phyloP scores from a whole-genome alignment of 345 rosid species.

The Populus euphratica region DNA sequence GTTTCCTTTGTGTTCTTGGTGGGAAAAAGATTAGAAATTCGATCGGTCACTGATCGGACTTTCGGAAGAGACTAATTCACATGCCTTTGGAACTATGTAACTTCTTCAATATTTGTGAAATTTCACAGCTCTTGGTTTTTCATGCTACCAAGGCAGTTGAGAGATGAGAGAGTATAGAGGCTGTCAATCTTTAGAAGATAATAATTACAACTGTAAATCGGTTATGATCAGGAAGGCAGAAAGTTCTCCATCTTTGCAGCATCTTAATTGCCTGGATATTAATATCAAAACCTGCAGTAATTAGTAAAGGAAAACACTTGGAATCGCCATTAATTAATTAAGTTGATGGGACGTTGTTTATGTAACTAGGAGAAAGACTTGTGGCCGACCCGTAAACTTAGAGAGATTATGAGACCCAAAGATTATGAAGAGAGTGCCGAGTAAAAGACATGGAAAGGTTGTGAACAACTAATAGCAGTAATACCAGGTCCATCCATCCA shows the following conservation, averaged over 20 bases:
- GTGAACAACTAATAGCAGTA: constrained; percentile 6
- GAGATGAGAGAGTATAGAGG: neutral
- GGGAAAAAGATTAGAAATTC: neutral
- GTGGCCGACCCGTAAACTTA: neutral
- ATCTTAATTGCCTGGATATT: neutral
- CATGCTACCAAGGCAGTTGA: neutral
- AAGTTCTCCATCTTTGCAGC: neutral
- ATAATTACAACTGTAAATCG: neutral
- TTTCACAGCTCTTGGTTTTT: neutral
- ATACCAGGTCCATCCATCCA: neutral
- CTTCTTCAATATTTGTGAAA: neutral
- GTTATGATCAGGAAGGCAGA: neutral
- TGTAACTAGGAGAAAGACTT: neutral
- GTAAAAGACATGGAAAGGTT: constrained; percentile 13
- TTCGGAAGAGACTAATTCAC: too few species aligned
- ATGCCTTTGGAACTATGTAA: too few species aligned
- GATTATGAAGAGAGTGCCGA: constrained; percentile 6
- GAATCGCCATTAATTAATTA: neutral
- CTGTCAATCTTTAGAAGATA: neutral
- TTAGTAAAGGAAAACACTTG: neutral
- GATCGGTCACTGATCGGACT: neutral
- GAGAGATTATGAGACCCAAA: neutral
- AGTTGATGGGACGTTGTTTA: neutral
- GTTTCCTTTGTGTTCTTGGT: neutral
- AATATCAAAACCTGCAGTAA: neutral